Evolutionary conservation across 78 protist species (phyloP), one percentile per base, ranked within the genome.

Genomic region (Dictyostelium firmibasis): DNA sequence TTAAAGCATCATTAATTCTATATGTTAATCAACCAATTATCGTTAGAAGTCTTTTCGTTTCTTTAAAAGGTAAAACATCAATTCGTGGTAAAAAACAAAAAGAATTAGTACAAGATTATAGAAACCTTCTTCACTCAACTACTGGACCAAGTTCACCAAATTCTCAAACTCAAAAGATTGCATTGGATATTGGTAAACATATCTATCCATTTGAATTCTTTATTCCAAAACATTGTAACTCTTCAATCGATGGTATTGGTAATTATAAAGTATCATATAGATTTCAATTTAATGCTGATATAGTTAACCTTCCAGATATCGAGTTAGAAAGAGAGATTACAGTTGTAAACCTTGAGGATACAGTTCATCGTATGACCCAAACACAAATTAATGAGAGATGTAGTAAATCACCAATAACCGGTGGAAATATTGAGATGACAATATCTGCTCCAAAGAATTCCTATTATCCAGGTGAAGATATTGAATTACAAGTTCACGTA

Each of bases 201-300:
- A 75, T 85, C 1, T 85, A 72, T 43, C 92, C 92, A 72, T 85
- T 85, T n/a, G 76, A 75, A 33, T 85, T 85, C 62, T 85, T 29
- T 47, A 75, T 85, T 53, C 92, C 92, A 70, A 72, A 85, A 27
- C 64, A 74, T 8, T 72, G 84, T n/a, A 47, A 85, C 16, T 85
- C 92, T 5, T 35, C 84, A 11, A 53, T 53, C 16, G 14, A 29
- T 10, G 67, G 67, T 57, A 4, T 47, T 31, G 10, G n/a, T 1
- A 35, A 35, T n/a, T 85, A 75, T 78, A 18, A 18, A 5, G 92
- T 85, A 7, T 27, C 35, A 0, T 85, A 85, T 25, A 33, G 9
- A 20, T 53, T 85, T 25, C n/a, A 29, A 33, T 72, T 75, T n/a
- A 64, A 72, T 75, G 92, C 92, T n/a, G 92, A 85, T 36, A 75